Conservation (phyloP, 495 filamentous ascomycete species). For the Penicillium crystallinum region DNA sequence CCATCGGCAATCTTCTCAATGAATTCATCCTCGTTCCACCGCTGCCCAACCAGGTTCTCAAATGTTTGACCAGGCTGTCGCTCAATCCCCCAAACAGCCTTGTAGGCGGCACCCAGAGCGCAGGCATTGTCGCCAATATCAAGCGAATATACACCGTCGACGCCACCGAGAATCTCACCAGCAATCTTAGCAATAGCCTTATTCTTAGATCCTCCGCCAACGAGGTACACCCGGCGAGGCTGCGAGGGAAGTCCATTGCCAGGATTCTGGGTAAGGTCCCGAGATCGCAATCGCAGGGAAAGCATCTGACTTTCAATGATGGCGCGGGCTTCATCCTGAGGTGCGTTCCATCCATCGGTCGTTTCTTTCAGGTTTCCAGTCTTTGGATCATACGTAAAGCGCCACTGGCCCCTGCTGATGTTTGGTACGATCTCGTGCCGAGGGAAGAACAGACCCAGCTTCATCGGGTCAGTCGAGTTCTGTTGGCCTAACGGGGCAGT, state of each 20-base stretch:
- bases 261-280: slow-evolving; percentile 60
- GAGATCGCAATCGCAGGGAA: slow-evolving; percentile 78
- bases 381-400: slow-evolving; percentile 58
- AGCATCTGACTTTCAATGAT: slow-evolving; percentile 95
- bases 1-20: slow-evolving; percentile 78
- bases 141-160: slow-evolving; percentile 83
- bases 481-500: slow-evolving; percentile 63
- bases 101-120: slow-evolving; percentile 92
- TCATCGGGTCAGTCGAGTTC: slow-evolving; percentile 52
- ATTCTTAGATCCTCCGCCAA: slow-evolving; percentile 86
- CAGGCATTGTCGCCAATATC: slow-evolving; percentile 97
- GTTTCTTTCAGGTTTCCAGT: slow-evolving; percentile 43
- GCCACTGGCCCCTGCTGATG: slow-evolving; percentile 74
- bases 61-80: slow-evolving; percentile 65
- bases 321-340: slow-evolving; percentile 67
- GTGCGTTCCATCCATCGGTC: slow-evolving; percentile 43
- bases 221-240: slow-evolving; percentile 85
- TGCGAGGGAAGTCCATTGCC: slow-evolving; percentile 62
- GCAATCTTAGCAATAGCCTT: slow-evolving; percentile 75
- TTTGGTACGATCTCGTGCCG: slow-evolving; percentile 95
- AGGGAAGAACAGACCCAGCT: slow-evolving; percentile 88
- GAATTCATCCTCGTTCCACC: slow-evolving; percentile 83
- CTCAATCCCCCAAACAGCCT: slow-evolving; percentile 89
- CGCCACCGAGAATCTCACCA: slow-evolving; percentile 81
- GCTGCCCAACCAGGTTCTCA: slow-evolving; percentile 72